Evolutionary conservation across 179 eudicot species (phyloP), one percentile per base, ranked within the genome.

Genomic region (Dionaea muscipula): DNA sequence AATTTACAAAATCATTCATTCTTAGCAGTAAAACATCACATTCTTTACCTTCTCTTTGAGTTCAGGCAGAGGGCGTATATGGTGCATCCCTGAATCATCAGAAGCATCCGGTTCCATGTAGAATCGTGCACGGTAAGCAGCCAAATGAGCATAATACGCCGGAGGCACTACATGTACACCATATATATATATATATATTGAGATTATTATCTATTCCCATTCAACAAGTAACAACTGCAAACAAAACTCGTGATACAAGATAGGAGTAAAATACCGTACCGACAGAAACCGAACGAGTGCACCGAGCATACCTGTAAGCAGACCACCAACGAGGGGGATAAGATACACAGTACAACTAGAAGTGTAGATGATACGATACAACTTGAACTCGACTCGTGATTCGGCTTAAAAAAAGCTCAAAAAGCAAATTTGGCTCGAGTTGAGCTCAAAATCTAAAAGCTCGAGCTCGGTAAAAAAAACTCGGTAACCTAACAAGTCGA

Each of bases 241-340:
- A n/a, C n/a, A n/a, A n/a, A n/a, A n/a, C n/a, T n/a, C n/a, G n/a
- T n/a, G n/a, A n/a, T n/a, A n/a, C n/a, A n/a, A n/a, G n/a, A n/a
- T n/a, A n/a, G n/a, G n/a, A n/a, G n/a, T 4, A 39, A 5, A 16
- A 1, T 47, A 17, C 64, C 91, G 78, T 47, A 88, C 79, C 75
- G 4, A 73, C 75, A 31, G 96, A 88, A 56, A 88, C 96, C 20
- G 94, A 85, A 41, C 96, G 77, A 15, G 96, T 88, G 82, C 96
- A 88, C 17, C 94, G 59, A 27, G 96, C 96, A 65, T 88, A 87
- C 64, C 94, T 87, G 76, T 55, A 58, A 55, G 14, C 39, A 47
- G 11, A 31, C 37, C 10, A 59, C 26, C 26, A 40, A 26, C 20
- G 27, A 22, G 26, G 9, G 46, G 8, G n/a, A n/a, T n/a, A n/a